Evolutionary conservation across 2,329 filamentous ascomycete species (phyloP).

Genomic region (Lachnellula arida): DNA sequence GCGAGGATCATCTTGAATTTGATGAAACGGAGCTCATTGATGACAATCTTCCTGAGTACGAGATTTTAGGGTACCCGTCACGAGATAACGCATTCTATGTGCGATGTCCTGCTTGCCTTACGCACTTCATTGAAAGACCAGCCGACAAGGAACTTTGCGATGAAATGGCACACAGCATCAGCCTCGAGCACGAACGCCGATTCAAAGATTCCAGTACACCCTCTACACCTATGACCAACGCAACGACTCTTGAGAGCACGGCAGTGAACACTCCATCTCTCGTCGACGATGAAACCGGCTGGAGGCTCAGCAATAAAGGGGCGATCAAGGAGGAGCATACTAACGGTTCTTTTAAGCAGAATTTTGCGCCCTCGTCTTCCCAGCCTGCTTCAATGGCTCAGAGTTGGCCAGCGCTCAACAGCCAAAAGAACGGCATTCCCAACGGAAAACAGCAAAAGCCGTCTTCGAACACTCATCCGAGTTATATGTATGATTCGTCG

Average conservation of each 20-base stretch:
- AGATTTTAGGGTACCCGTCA: slow-evolving; percentile 42
- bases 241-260: slow-evolving; percentile 30
- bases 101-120: slow-evolving; percentile 42
- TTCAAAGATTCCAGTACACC: slow-evolving; percentile 15
- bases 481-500: too few species aligned
- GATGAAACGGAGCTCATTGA: slow-evolving; percentile 45
- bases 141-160: slow-evolving; percentile 28
- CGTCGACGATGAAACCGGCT: slow-evolving; percentile 17
- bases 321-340: neutral
- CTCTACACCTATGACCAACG: slow-evolving; percentile 29
- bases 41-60: slow-evolving; percentile 47
- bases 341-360: neutral
- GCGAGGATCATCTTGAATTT: slow-evolving; percentile 55
- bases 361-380: neutral
- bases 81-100: slow-evolving; percentile 46
- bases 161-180: slow-evolving; percentile 27
- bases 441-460: too few species aligned
- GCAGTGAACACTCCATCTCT: slow-evolving; percentile 25
- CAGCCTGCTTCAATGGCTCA: too few species aligned
- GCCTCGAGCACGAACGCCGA: slow-evolving; percentile 16
- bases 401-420: too few species aligned
- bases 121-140: slow-evolving; percentile 32
- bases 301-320: neutral
- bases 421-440: too few species aligned
- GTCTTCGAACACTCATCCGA: too few species aligned